Evolutionary conservation across 345 rosid species (phyloP), one percentile per base, ranked within the genome.

Genomic region (Ceriops decandra): DNA sequence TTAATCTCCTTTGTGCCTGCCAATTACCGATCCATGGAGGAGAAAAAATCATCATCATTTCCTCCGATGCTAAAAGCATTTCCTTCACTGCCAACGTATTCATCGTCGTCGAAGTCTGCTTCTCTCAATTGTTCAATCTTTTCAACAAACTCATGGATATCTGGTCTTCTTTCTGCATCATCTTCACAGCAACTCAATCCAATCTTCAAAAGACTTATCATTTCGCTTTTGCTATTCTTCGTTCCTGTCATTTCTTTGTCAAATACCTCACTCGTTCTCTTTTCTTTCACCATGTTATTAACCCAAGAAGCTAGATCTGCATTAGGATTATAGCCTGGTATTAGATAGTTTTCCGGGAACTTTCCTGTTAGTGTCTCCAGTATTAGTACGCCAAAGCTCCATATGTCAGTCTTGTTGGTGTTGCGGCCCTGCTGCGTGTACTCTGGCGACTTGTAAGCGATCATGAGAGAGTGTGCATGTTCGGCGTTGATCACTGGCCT

Each of bases 151-250:
- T 85, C 85, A 35, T 60, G 74, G 76, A 90, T 69, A 32, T 77
- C 87, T 51, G 79, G 65, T 58, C 93, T 79, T 28, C 72, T 67
- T 49, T 84, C 88, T 8, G 47, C 72, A 65, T 88, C 93, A 52
- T 84, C 88, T 64, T 85, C 90, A 13, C 91, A 90, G 66, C 96
- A 90, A 64, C 88, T 82, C 85, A 90, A 76, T 20, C 88, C 96
- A 9, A 90, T 81, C 82, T 86, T 90, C 81, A 90, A 74, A 2
- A 90, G 75, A 28, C 62, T 81, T 32, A 87, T 72, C 93, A 87
- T 83, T 61, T 83, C 85, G 3, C 88, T 74, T 72, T 88, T 86
- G 57, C 77, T 72, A 26, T 82, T 52, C 72, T 84, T 85, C 8
- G 77, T 79, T 52, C 84, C 87, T 1, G 17, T 36, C 93, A 90